Evolutionary conservation across 106 monocot genomes (phyloP).

Genomic region (Dioscorea zingiberensis): DNA sequence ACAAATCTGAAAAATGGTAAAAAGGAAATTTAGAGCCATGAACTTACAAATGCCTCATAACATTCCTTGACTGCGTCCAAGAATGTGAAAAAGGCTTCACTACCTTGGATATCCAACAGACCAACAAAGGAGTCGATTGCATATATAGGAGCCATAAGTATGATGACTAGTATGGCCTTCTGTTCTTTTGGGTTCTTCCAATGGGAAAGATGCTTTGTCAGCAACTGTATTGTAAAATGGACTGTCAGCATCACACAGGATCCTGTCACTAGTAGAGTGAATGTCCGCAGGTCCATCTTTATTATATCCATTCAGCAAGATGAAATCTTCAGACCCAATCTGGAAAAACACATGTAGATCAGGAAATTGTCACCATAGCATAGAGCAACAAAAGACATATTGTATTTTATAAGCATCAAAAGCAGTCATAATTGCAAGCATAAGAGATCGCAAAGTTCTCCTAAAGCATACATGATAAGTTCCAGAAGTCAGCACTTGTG

Average conservation of each 20-base stretch:
- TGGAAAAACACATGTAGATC: neutral
- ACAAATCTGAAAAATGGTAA: neutral
- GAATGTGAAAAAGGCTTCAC: slow-evolving; percentile 87
- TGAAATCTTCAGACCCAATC: neutral
- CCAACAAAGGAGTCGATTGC: slow-evolving; percentile 90
- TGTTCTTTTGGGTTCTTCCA: slow-evolving; percentile 99
- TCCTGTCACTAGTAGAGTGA: slow-evolving; percentile 66
- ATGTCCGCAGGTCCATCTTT: slow-evolving; percentile 55
- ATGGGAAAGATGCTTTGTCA: slow-evolving; percentile 81
- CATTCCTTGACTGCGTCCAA: slow-evolving; percentile 95
- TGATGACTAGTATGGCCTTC: slow-evolving; percentile 85
- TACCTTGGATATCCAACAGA: slow-evolving; percentile 78
- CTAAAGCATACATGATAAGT: too few relatives aligned
- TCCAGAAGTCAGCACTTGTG: too few relatives aligned
- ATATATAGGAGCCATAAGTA: slow-evolving; percentile 95
- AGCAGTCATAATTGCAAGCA: too few relatives aligned
- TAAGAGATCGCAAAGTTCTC: too few relatives aligned
- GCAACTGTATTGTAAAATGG: slow-evolving; percentile 75
- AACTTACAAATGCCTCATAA: slow-evolving; percentile 87
- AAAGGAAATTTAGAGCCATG: neutral
- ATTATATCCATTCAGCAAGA: slow-evolving; percentile 50
- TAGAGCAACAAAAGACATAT: too few relatives aligned
- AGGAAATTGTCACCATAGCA: too few relatives aligned
- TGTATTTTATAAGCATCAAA: too few relatives aligned
- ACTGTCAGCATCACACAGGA: slow-evolving; percentile 70